A percentile compares a stretch with the other conserved stretches of the same genome.
phyloP scores from a whole-genome alignment of 164 flowering plant species.

The Pachysandra terminalis region DNA sequence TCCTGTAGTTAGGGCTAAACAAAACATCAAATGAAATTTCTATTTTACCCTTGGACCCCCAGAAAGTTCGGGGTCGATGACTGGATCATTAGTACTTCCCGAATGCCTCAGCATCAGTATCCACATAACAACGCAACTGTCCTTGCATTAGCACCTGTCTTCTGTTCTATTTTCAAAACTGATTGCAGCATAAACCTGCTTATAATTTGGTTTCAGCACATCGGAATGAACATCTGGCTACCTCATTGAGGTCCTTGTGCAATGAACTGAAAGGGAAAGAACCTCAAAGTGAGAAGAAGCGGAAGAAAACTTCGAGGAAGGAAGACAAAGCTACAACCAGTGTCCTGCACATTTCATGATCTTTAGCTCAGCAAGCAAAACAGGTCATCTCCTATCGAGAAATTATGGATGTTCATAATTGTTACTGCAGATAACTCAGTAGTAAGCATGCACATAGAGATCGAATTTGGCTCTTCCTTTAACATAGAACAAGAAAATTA shows the following conservation, averaged over 20 bases:
- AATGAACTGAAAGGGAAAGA: constrained; percentile 71
- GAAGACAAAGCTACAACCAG: constrained; percentile 42
- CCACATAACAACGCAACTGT: too few relatives aligned
- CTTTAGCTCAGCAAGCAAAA: constrained; percentile 3
- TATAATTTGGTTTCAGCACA: constrained; percentile 63
- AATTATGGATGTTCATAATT: too few relatives aligned
- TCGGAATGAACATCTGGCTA: constrained; percentile 69
- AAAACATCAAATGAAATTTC: too few relatives aligned
- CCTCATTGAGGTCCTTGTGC: constrained; percentile 54
- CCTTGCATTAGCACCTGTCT: background rate
- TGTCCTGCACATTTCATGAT: constrained; percentile 34
- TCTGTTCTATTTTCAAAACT: background rate
- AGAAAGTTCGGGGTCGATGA: too few relatives aligned
- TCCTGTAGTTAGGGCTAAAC: too few relatives aligned
- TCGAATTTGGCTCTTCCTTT: background rate
- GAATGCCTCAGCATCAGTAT: too few relatives aligned
- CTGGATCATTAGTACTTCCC: too few relatives aligned
- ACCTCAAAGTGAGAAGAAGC: constrained; percentile 70
- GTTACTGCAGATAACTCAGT: background rate
- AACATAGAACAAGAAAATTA: too few relatives aligned
- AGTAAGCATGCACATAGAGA: too few relatives aligned
- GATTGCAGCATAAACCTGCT: background rate
- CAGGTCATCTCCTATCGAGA: background rate
- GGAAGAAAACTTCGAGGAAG: constrained; percentile 60
- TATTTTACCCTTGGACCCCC: too few relatives aligned